Base-by-base conservation (phyloP, 352 stramenopile genomes). In the Thalassiosira livingstoniorum region DNA sequence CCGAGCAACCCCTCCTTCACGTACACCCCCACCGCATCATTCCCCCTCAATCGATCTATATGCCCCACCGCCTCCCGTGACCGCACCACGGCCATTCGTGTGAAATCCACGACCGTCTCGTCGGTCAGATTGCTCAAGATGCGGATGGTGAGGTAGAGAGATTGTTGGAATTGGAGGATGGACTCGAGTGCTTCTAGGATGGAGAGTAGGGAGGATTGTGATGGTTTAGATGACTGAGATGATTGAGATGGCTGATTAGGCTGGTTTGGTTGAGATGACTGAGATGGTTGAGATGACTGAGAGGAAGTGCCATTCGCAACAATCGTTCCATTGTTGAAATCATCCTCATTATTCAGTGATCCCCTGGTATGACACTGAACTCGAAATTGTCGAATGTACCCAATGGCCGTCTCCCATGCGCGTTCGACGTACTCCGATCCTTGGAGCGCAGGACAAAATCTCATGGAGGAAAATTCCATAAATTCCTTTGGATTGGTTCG, bases 81-180 rank as follows among this genome's bases (percentile, higher is more conserved):
- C 37, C 23, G 53, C 34, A 66, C 32, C 37, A 35, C 42, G 21
- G 74, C 74, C 25, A 54, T 31, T 13, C 53, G 15, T 27, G 75
- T 53, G 21, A 69, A 69, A 2, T 74, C 60, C 2, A 32, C 23
- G 27, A 83, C 75, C 53, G 62, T 78, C 10, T 78, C 15, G 27
- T 66, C 66, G 29, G 57, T 73, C 0, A 83, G 60, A 55, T 82
- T 73, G 2, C 54, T 76, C 15, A 82, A 61, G 4, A 72, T 57
- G n/a, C 61, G n/a, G 23, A 84, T 58, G 0, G 62, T 54, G 11
- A 34, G 45, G 45, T 65, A 79, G 23, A 84, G 75, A 7, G 53
- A 71, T 37, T 76, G 29, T 47, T 84, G 69, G n/a, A 45, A 32
- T 23, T 31, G 51, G 18, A 84, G 39, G n/a, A 84, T 80, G 21